phyloP scores from a whole-genome alignment of 2,329 filamentous ascomycete genomes.

The Clonostachys sp. region DNA sequence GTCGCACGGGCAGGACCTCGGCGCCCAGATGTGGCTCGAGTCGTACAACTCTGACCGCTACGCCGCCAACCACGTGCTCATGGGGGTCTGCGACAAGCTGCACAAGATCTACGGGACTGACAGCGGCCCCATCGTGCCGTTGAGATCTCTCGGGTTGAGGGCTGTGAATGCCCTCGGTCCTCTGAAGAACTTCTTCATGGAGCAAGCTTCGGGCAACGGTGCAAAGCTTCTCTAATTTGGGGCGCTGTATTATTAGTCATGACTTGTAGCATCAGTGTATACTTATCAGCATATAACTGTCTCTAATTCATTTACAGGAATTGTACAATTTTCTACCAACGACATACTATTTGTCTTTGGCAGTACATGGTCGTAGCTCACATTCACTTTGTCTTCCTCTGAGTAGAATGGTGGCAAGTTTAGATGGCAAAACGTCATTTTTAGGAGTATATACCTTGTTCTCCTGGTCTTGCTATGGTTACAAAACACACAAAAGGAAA shows the following conservation, averaged over 20 bases:
- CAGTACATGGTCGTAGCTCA: not conserved
- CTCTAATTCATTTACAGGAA: not conserved
- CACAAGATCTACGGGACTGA: conserved; percentile 87
- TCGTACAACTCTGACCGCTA: conserved; percentile 79
- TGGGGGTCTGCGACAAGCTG: conserved; percentile 82
- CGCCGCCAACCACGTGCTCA: conserved; percentile 71
- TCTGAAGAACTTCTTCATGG: conserved; percentile 85
- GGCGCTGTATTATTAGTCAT: not conserved
- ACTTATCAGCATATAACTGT: not conserved
- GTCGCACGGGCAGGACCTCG: conserved; percentile 81
- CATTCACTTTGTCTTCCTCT: not conserved
- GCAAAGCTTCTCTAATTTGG: conserved; percentile 30
- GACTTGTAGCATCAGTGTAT: conserved; percentile 4
- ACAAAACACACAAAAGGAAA: conserved; percentile 27
- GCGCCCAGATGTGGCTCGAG: conserved; percentile 73
- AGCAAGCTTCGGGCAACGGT: conserved; percentile 55
- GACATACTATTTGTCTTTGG: not conserved
- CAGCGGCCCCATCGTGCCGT: conserved; percentile 72
- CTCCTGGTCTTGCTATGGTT: conserved; percentile 27
- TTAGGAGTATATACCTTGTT: conserved; percentile 27
- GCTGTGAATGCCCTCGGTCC: conserved; percentile 71
- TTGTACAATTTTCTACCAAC: not conserved
- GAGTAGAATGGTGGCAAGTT: not conserved
- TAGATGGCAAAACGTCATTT: not conserved
- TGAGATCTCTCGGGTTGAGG: conserved; percentile 71